Base-by-base conservation (phyloP, 345 rosid species). In the Mercurialis annua region DNA sequence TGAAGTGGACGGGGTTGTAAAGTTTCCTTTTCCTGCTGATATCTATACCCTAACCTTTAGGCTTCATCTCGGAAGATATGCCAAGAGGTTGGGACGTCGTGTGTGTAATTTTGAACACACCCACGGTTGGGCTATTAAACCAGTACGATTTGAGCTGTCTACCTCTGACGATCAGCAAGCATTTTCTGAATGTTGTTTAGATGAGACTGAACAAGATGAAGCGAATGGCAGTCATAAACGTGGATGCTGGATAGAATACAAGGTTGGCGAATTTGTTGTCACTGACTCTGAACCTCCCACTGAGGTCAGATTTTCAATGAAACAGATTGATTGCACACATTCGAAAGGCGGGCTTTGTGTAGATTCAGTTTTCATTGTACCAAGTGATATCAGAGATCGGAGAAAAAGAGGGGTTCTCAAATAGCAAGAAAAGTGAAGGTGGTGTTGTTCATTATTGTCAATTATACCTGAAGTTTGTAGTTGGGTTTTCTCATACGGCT, bases 271-370 rank as follows among this genome's bases (percentile, higher is more conserved):
- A 65, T 93, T 90, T 76, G 33, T 71, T 14, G 97, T 93, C 17
- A 78, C 44, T 3, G 75, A 82, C 60, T 71, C 94, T 8, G 87
- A 87, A 60, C 83, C 92, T 12, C 59, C 78, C 12, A 83, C 87
- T 0, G 96, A 89, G 68, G 87, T 93, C 62, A 79, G 80, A 33
- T 93, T 89, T 80, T 90, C 96, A 18, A 82, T 93, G 94, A 93
- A 87, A 77, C 98, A 90, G 88, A 90, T 90, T 31, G 98, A 88
- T 56, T 93, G 98, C 78, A 93, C 97, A 0, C 98, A 90, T 63
- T 93, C 97, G 1, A 90, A 90, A 80, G 97, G 96, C 1, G 97
- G 98, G 65, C 76, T 93, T 62, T 93, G 97, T 72, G 94, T 93
- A 65, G 97, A 88, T 85, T 79, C 96, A 49, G 98, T 93, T 69